These are phyloP conservation scores for Wallacemonas sp. DNA, from an alignment of 208 protist genomes.

Conservation along the genomic window DNA sequence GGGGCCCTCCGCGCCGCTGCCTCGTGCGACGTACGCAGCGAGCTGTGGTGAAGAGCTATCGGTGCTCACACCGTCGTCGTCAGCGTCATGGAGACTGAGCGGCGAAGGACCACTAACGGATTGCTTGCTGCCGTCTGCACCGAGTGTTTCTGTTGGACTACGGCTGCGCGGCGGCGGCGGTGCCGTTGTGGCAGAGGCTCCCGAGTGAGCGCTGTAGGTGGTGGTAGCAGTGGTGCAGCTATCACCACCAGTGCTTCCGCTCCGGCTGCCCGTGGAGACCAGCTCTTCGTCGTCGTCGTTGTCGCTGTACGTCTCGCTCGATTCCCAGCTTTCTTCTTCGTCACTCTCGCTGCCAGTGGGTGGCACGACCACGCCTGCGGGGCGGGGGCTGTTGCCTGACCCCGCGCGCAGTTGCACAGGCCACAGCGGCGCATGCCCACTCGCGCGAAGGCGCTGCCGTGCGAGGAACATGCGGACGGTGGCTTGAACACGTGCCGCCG, in stretches of 20 bases:
- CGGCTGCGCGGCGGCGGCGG: not conserved
- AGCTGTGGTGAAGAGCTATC: not conserved
- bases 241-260: not conserved
- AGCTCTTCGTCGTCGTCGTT: not conserved
- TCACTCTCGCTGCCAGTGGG: not conserved
- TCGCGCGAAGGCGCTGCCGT: slow-evolving; percentile 6
- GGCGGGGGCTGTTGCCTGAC: too few relatives aligned
- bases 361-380: too few relatives aligned
- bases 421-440: not conserved
- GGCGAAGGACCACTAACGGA: not conserved
- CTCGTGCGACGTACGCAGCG: not conserved
- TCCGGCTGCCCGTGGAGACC: not conserved
- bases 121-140: too few relatives aligned
- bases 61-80: not conserved
- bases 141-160: not conserved
- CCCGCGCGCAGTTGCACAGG: slow-evolving; percentile 20
- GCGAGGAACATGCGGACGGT: slow-evolving; percentile 59
- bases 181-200: not conserved
- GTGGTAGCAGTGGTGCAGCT: not conserved
- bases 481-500: slow-evolving; percentile 40
- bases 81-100: not conserved
- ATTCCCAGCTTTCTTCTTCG: slow-evolving; percentile 7
- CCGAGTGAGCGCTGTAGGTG: not conserved
- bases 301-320: not conserved
- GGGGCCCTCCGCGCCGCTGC: not conserved